Base-by-base conservation (phyloP, 208 protist genomes). In the Angomonas ambiguus region DNA sequence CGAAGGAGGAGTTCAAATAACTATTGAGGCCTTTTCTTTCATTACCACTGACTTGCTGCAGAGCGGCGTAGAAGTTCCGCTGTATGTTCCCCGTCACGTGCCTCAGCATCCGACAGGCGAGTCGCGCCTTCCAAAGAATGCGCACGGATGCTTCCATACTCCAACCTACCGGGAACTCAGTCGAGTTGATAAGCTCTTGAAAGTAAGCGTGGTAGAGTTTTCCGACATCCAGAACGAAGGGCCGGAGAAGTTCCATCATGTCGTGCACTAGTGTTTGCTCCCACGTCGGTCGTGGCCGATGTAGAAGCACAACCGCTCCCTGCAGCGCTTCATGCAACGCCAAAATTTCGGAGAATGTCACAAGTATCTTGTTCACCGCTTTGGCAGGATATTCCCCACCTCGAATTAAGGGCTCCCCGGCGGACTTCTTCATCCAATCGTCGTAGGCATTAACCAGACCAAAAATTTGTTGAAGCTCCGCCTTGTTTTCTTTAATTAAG, bases 171-270 rank as follows among this genome's bases (percentile, higher is more conserved):
- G 79, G 76, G 1, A 60, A 41, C 71, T 87, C 76, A 57, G 82
- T 80, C 0, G 86, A 76, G 68, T 92, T 75, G 20, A 92, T 85
- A 58, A 92, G 68, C 51, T 74, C 72, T 74, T 92, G 85, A n/a
- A 88, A 64, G 56, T 85, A 83, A 24, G 51, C 34, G 28, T 78
- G 56, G 18, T 83, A 82, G 38, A 79, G 69, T 16, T 67, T 72
- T 16, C 70, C 75, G n/a, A 71, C 77, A 35, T 86, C 80, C 1
- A 77, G 60, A 24, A 86, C 30, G 34, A 86, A 86, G 0, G 80
- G 80, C 0, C 71, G 76, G 6, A 82, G 74, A 10, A 88, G 71
- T 51, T 82, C 76, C 63, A 77, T 72, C 18, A 84, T 74, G 51
- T 80, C 75, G 4, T 38, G 62, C 20, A 83, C 41, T 16, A 87